Evolutionary conservation across 1,284 basidiomycete genomes (phyloP).

Genomic region (Cryptococcus floricola): DNA sequence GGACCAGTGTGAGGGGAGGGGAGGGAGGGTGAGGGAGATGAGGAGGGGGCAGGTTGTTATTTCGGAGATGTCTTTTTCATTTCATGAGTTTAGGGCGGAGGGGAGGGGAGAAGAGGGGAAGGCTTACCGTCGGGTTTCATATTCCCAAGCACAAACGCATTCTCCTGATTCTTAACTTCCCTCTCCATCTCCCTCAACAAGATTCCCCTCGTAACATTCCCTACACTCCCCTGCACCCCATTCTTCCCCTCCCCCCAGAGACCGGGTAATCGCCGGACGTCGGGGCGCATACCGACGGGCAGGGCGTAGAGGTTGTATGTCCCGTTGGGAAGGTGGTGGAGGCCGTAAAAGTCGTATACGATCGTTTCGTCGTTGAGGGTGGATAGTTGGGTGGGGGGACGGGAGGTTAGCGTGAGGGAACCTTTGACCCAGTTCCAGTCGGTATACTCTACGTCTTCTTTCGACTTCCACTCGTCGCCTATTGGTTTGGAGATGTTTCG

Average conservation of each 20-base stretch:
- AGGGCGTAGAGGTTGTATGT: conserved; percentile 70
- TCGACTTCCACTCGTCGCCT: neutral
- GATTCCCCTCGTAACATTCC: conserved; percentile 62
- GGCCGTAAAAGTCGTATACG: conserved; percentile 53
- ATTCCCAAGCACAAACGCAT: conserved; percentile 29
- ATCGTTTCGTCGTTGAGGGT: conserved; percentile 15
- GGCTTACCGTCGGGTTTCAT: conserved; percentile 36
- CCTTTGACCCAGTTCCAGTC: conserved; percentile 44
- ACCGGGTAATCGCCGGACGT: conserved; percentile 61
- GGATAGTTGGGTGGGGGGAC: neutral
- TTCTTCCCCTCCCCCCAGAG: conserved; percentile 52
- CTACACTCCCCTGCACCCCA: conserved; percentile 52
- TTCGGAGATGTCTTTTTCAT: conserved; percentile 12
- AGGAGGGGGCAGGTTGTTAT: conserved; percentile 38
- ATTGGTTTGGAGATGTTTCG: conserved; percentile 14
- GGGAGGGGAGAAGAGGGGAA: neutral
- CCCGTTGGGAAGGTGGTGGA: conserved; percentile 73
- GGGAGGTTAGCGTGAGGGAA: conserved; percentile 17
- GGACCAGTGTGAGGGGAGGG: conserved; percentile 27
- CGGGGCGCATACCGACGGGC: conserved; percentile 54
- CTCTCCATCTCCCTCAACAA: conserved; percentile 62
- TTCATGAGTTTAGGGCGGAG: neutral
- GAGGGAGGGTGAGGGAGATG: conserved; percentile 40
- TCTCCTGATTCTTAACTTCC: conserved; percentile 32
- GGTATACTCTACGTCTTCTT: conserved; percentile 4